Evolutionary conservation across 1,284 basidiomycete genomes (phyloP).

Genomic region (Cystobasidium pallidum): DNA sequence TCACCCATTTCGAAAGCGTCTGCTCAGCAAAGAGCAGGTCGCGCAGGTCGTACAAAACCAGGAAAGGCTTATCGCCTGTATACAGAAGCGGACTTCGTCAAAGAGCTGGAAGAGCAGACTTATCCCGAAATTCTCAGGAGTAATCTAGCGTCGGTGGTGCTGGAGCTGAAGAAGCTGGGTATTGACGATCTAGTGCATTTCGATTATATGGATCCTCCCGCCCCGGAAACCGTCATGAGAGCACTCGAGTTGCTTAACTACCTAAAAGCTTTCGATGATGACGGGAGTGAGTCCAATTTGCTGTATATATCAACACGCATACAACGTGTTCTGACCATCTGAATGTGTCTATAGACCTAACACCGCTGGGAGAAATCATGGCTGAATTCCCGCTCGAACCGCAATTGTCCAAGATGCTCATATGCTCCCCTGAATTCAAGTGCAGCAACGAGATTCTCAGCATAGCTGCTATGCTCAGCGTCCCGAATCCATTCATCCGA

Average conservation of each 20-base stretch:
- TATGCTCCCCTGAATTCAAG: constrained; percentile 89
- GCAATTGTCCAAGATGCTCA: constrained; percentile 93
- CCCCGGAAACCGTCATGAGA: constrained; percentile 97
- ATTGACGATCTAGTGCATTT: constrained; percentile 74
- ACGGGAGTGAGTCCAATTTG: constrained; percentile 64
- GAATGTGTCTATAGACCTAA: constrained; percentile 62
- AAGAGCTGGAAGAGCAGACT: constrained; percentile 86
- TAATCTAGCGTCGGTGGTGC: constrained; percentile 89
- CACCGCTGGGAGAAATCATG: constrained; percentile 86
- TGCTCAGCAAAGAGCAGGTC: constrained; percentile 93
- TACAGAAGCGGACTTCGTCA: constrained; percentile 97
- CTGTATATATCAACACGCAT: neutral
- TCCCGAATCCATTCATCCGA: constrained; percentile 91
- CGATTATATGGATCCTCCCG: constrained; percentile 96
- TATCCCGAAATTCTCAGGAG: constrained; percentile 93
- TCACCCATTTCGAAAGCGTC: constrained; percentile 95
- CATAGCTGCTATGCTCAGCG: constrained; percentile 94
- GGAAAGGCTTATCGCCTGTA: constrained; percentile 98
- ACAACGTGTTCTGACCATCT: neutral
- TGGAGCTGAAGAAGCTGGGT: constrained; percentile 92
- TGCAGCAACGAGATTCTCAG: constrained; percentile 96
- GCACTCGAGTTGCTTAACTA: constrained; percentile 94
- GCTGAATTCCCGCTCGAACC: constrained; percentile 98
- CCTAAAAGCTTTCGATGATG: constrained; percentile 89
- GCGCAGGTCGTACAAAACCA: constrained; percentile 91